phyloP scores from a whole-genome alignment of 2,329 filamentous ascomycete genomes.

The Aspergillus uvarum region DNA sequence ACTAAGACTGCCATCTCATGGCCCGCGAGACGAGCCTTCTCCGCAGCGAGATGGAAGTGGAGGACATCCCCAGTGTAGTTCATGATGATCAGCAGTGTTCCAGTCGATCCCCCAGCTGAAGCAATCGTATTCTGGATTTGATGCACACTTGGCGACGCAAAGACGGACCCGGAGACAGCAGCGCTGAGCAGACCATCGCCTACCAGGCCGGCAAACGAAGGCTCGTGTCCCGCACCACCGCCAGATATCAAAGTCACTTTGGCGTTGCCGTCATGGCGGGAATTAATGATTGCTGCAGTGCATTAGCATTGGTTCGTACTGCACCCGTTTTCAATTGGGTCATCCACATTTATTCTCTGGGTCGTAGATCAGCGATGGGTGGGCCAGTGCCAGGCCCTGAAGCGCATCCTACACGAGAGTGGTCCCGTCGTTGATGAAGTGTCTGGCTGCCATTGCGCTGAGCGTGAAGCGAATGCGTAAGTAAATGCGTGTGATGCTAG shows the following conservation, averaged over 20 bases:
- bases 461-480: background rate
- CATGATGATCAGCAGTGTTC: background rate
- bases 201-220: background rate
- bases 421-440: slow-evolving; percentile 3
- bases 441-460: background rate
- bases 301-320: background rate
- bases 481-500: no score
- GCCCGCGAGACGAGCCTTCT: background rate
- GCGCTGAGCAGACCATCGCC: slow-evolving; percentile 1
- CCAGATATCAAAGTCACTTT: slow-evolving; percentile 4
- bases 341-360: background rate
- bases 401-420: slow-evolving; percentile 1
- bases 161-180: background rate
- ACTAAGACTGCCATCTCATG: background rate
- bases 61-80: slow-evolving; percentile 7
- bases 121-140: background rate
- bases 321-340: no score
- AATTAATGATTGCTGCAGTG: background rate
- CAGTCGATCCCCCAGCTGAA: background rate
- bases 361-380: background rate
- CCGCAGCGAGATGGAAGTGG: slow-evolving; percentile 1
- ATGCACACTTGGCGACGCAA: background rate
- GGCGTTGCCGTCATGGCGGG: background rate
- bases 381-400: no score
- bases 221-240: slow-evolving; percentile 6